Conservation (phyloP, 495 filamentous ascomycete species). For the Penicillium cinerascens region DNA sequence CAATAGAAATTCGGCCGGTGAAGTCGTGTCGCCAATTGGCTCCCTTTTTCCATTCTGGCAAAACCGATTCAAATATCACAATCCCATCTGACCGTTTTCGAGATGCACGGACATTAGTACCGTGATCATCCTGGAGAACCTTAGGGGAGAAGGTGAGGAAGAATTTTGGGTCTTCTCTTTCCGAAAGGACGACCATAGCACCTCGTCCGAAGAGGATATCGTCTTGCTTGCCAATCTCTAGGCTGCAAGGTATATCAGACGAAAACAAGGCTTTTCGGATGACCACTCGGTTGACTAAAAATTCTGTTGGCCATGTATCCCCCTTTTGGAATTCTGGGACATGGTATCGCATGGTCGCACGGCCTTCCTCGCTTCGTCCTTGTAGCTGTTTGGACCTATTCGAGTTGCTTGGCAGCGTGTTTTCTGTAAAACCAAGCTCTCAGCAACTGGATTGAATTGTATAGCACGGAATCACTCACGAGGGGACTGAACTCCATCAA, state of each 20-base stretch:
- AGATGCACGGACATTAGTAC: constrained; percentile 2
- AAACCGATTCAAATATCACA: constrained; percentile 6
- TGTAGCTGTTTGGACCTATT: too few relatives aligned
- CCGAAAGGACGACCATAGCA: constrained; percentile 4
- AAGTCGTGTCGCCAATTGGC: constrained; percentile 6
- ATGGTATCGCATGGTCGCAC: too few relatives aligned
- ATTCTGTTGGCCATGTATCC: too few relatives aligned
- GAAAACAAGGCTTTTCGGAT: constrained; percentile 5
- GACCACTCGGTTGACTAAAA: too few relatives aligned
- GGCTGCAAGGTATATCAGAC: constrained; percentile 7
- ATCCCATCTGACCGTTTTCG: background rate
- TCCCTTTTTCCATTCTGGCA: background rate
- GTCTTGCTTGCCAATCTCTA: background rate
- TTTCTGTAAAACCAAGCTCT: too few relatives aligned
- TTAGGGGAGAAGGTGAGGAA: constrained; percentile 8
- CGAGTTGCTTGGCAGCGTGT: too few relatives aligned
- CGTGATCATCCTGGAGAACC: background rate
- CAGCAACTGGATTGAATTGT: too few relatives aligned
- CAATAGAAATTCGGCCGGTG: constrained; percentile 3
- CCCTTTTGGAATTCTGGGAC: too few relatives aligned
- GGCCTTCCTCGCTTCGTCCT: too few relatives aligned
- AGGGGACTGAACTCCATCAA: too few relatives aligned
- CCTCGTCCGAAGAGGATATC: constrained; percentile 8
- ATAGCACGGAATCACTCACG: too few relatives aligned
- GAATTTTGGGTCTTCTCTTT: constrained; percentile 6